phyloP scores from a whole-genome alignment of 345 rosid genomes.

The thale cress (Arabidopsis thaliana) region TAIR10.1 NC_003075.7:7392001-7392500 shows the following conservation, averaged over 20 bases:
- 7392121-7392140: not conserved
- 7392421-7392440: slow-evolving; percentile 29
- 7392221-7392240: slow-evolving; percentile 34
- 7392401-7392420: slow-evolving; percentile 11
- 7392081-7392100: not conserved
- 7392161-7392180: not conserved
- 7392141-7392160: not conserved
- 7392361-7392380: slow-evolving; percentile 30
- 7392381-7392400: slow-evolving; percentile 1
- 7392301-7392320: slow-evolving; percentile 29
- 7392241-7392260: not conserved
- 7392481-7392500: slow-evolving; percentile 5
- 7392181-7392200: not conserved
- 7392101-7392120: not conserved
- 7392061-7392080: slow-evolving; percentile 21
- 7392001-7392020: slow-evolving; percentile 33
- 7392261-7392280: slow-evolving; percentile 35
- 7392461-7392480: not conserved
- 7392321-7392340: slow-evolving; percentile 32
- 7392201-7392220: slow-evolving; percentile 20
- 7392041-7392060: not conserved
- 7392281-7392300: slow-evolving; percentile 38
- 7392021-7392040: slow-evolving; percentile 3
- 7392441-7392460: not conserved
- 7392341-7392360: slow-evolving; percentile 38